Evolutionary conservation across 129 eudicot species (phyloP).

Genomic region (Centella asiatica): DNA sequence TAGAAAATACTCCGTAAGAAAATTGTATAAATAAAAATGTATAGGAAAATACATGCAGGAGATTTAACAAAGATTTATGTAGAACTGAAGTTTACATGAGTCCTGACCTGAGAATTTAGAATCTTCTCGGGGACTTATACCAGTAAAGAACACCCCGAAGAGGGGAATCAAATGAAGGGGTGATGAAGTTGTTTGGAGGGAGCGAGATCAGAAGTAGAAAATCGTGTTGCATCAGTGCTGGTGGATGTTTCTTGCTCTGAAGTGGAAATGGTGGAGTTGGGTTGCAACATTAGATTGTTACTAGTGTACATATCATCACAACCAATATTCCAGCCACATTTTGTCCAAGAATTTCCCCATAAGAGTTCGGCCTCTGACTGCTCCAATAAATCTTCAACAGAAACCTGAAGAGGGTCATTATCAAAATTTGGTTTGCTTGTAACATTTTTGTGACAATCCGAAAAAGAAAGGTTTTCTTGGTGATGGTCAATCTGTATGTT

Average conservation of each 20-base stretch:
- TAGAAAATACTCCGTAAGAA: too few relatives aligned
- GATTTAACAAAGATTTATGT: too few relatives aligned
- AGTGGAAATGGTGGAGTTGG: slow-evolving; percentile 7
- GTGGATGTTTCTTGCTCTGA: slow-evolving; percentile 4
- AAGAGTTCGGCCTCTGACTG: slow-evolving; percentile 9
- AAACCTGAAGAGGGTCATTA: slow-evolving; percentile 5
- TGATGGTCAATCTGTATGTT: not conserved
- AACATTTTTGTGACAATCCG: slow-evolving; percentile 2
- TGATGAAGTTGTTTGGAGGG: too few relatives aligned
- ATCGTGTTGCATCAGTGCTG: not conserved
- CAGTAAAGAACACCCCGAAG: too few relatives aligned
- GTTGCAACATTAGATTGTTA: not conserved
- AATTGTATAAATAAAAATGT: too few relatives aligned
- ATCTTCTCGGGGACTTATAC: too few relatives aligned
- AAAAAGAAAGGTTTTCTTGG: not conserved
- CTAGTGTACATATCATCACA: slow-evolving; percentile 17
- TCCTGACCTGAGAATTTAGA: too few relatives aligned
- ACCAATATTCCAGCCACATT: slow-evolving; percentile 6
- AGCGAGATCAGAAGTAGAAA: too few relatives aligned
- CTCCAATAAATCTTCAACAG: slow-evolving; percentile 15
- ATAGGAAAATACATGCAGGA: too few relatives aligned
- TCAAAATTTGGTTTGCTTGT: slow-evolving; percentile 2
- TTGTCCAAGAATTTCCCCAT: slow-evolving; percentile 31
- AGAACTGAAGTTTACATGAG: too few relatives aligned
- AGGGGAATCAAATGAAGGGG: too few relatives aligned